These are phyloP conservation scores for Tolypocladium album DNA, from an alignment of 2,329 filamentous ascomycete species.

Conservation along the genomic window DNA sequence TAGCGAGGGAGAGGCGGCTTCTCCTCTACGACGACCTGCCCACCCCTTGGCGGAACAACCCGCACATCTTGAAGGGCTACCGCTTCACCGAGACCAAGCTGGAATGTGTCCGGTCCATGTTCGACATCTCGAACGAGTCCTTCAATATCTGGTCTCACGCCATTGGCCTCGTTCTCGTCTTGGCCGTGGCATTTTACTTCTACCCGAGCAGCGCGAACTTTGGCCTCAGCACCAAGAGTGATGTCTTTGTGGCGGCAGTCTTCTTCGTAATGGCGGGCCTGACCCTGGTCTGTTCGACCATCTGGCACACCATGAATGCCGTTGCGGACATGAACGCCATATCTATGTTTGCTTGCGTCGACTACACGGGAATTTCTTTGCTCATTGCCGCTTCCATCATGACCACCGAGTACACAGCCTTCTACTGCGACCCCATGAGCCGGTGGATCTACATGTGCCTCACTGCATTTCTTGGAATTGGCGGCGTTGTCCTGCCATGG, in stretches of 20 bases:
- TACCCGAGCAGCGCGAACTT: constrained; percentile 87
- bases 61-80: constrained; percentile 84
- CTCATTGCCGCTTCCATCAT: constrained; percentile 94
- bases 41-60: constrained; percentile 86
- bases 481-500: constrained; percentile 89
- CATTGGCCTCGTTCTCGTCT: constrained; percentile 77
- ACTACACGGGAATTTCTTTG: constrained; percentile 95
- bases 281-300: constrained; percentile 85
- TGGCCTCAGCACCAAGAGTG: constrained; percentile 71
- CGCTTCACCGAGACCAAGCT: constrained; percentile 88
- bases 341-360: constrained; percentile 93
- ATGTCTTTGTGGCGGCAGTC: constrained; percentile 81
- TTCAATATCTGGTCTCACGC: constrained; percentile 98
- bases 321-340: constrained; percentile 83
- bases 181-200: constrained; percentile 88
- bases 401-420: constrained; percentile 96
- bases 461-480: constrained; percentile 72
- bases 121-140: constrained; percentile 80
- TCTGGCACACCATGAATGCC: constrained; percentile 99
- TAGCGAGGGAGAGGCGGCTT: constrained; percentile 69
- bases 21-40: constrained; percentile 87
- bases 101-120: constrained; percentile 76
- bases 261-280: constrained; percentile 97
- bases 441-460: constrained; percentile 77
- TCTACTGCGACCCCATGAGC: constrained; percentile 89